Percentiles rank a stretch among this genome's conserved stretches.
These are phyloP conservation scores for Pyrenochaeta sp. DNA, from an alignment of 2,329 filamentous ascomycete genomes.

Conservation along the genomic window DNA sequence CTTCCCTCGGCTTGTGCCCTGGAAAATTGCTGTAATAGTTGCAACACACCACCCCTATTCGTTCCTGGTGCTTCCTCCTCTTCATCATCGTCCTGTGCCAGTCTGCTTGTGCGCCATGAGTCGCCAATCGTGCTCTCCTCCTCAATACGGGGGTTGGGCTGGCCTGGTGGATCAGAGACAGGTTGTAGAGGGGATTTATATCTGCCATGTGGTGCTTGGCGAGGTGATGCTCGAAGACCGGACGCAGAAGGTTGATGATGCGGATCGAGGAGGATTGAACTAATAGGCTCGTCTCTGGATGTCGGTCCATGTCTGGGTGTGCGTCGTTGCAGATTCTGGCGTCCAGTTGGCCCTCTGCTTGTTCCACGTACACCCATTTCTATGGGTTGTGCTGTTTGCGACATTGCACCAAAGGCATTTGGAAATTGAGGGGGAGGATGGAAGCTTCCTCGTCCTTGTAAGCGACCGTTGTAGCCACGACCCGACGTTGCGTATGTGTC, in stretches of 20 bases:
- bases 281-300: conserved; percentile 66
- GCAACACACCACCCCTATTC: conserved; percentile 66
- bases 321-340: conserved; percentile 36
- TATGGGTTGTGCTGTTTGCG: conserved; percentile 62
- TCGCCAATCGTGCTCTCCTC: conserved; percentile 69
- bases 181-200: conserved; percentile 44
- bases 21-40: conserved; percentile 72
- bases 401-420: conserved; percentile 62
- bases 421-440: conserved; percentile 80
- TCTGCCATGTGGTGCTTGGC: conserved; percentile 59
- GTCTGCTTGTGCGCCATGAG: conserved; percentile 60
- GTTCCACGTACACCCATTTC: conserved; percentile 39
- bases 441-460: conserved; percentile 64
- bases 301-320: conserved; percentile 29
- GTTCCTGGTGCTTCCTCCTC: conserved; percentile 55
- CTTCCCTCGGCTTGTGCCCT: conserved; percentile 65
- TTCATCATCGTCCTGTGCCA: conserved; percentile 57
- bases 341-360: conserved; percentile 34
- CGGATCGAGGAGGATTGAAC: conserved; percentile 76
- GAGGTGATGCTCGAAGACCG: conserved; percentile 51
- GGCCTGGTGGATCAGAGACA: conserved; percentile 16
- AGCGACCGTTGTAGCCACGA: conserved; percentile 49
- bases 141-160: conserved; percentile 45
- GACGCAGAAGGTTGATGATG: conserved; percentile 73
- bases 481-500: conserved; percentile 74